Conservation (phyloP, 2,329 filamentous ascomycete genomes). For the Thelonectria rubi region DNA sequence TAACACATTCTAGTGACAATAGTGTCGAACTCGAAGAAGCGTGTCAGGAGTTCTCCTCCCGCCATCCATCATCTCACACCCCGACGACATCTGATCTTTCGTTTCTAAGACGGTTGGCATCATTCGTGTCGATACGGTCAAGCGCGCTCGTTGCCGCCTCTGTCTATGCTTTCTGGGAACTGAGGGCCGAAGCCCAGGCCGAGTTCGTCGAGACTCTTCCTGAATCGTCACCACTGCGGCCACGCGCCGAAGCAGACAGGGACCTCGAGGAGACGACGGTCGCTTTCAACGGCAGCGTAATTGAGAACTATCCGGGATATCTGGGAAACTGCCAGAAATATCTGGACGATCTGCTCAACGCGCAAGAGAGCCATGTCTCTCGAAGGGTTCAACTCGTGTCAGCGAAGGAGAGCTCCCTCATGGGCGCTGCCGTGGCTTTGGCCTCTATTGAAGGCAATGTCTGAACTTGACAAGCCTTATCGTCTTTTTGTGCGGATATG, state of each 20-base stretch:
- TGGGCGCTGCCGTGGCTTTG: slow-evolving; percentile 78
- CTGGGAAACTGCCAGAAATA: slow-evolving; percentile 68
- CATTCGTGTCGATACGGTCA: slow-evolving; percentile 65
- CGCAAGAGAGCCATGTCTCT: slow-evolving; percentile 44
- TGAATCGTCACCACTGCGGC: slow-evolving; percentile 47
- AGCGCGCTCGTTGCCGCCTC: slow-evolving; percentile 67
- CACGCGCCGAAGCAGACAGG: slow-evolving; percentile 61
- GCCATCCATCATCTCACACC: slow-evolving; percentile 56
- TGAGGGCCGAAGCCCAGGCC: slow-evolving; percentile 59
- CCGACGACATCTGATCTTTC: slow-evolving; percentile 58
- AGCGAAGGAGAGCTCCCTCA: slow-evolving; percentile 77
- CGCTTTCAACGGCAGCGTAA: slow-evolving; percentile 82
- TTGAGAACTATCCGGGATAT: slow-evolving; percentile 81
- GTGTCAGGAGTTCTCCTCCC: slow-evolving; percentile 57
- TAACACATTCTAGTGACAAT: slow-evolving; percentile 54
- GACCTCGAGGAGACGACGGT: slow-evolving; percentile 63
- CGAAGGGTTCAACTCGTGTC: slow-evolving; percentile 69
- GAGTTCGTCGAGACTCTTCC: slow-evolving; percentile 46
- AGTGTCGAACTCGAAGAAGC: slow-evolving; percentile 55
- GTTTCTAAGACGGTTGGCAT: slow-evolving; percentile 63
- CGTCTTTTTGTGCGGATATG: neutral
- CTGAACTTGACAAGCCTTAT: slow-evolving; percentile 5
- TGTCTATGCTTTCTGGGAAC: slow-evolving; percentile 67
- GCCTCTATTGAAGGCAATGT: slow-evolving; percentile 51
- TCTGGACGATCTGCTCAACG: slow-evolving; percentile 65